Evolutionary conservation across 129 eudicot species (phyloP).

Genomic region (Saposhnikovia divaricata): DNA sequence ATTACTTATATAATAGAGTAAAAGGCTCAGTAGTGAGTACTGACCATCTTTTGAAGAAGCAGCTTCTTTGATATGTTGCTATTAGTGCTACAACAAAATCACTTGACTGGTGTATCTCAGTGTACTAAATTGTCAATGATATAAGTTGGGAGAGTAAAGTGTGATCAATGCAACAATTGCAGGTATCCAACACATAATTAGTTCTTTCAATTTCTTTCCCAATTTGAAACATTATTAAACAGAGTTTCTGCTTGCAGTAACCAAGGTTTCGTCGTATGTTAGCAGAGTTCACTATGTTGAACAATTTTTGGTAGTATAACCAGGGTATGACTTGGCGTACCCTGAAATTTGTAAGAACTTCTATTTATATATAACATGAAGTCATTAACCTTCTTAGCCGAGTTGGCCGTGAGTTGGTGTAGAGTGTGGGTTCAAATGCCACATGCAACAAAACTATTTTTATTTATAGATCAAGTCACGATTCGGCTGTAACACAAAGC

Average conservation of each 20-base stretch:
- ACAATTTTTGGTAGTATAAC: neutral
- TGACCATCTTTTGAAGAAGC: neutral
- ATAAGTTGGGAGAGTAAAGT: neutral
- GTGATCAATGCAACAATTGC: neutral
- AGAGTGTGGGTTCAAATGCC: neutral
- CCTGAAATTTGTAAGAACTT: neutral
- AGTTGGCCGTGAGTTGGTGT: neutral
- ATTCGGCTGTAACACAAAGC: neutral
- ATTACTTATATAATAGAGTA: no score
- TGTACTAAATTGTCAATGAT: neutral
- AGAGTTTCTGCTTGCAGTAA: neutral
- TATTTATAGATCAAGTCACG: neutral
- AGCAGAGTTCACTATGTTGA: neutral
- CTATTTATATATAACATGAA: neutral
- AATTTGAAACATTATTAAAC: neutral
- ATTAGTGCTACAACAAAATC: neutral
- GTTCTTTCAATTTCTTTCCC: neutral
- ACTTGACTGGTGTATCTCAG: neutral
- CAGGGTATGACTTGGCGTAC: neutral
- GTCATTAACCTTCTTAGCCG: neutral
- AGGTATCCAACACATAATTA: neutral
- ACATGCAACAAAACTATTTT: neutral
- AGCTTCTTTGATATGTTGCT: neutral
- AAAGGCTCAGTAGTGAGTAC: neutral
- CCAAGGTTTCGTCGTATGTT: neutral